phyloP scores from a whole-genome alignment of 305 asterid genomes.

The Fraxinus greggii region DNA sequence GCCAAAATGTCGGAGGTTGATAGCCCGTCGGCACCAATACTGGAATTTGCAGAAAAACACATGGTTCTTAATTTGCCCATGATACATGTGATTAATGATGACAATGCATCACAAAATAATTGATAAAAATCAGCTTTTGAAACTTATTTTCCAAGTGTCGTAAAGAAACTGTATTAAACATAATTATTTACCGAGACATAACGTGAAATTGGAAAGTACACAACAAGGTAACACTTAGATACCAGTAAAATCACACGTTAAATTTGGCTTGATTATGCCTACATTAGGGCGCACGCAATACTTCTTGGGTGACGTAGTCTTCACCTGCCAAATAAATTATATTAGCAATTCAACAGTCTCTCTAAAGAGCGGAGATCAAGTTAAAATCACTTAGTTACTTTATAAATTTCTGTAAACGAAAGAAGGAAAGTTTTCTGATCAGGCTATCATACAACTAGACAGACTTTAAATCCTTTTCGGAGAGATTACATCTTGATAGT shows the following conservation, averaged over 20 bases:
- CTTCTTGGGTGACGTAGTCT: constrained; percentile 90
- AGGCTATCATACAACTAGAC: constrained; percentile 5
- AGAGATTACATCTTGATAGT: constrained; percentile 15
- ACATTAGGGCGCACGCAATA: constrained; percentile 88
- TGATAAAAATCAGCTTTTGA: neutral
- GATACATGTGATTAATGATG: neutral
- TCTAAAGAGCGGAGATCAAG: constrained; percentile 11
- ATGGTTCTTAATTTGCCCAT: neutral
- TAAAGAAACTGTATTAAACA: neutral
- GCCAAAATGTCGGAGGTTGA: neutral
- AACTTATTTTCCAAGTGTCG: neutral
- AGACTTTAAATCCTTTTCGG: neutral
- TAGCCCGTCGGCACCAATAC: neutral
- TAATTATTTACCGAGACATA: neutral
- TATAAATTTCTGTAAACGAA: neutral
- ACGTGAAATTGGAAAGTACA: neutral
- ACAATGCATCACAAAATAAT: neutral
- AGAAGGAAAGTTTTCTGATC: constrained; percentile 10
- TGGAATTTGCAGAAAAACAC: neutral
- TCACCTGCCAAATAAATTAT: constrained; percentile 59
- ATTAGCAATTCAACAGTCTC: constrained; percentile 3
- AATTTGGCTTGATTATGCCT: constrained; percentile 79
- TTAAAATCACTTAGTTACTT: constrained; percentile 3
- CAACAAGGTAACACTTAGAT: constrained; percentile 12
- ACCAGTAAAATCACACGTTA: constrained; percentile 77